Evolutionary conservation across 345 rosid genomes (phyloP), one percentile per base, ranked within the genome.

Genomic region (Linum tenue): DNA sequence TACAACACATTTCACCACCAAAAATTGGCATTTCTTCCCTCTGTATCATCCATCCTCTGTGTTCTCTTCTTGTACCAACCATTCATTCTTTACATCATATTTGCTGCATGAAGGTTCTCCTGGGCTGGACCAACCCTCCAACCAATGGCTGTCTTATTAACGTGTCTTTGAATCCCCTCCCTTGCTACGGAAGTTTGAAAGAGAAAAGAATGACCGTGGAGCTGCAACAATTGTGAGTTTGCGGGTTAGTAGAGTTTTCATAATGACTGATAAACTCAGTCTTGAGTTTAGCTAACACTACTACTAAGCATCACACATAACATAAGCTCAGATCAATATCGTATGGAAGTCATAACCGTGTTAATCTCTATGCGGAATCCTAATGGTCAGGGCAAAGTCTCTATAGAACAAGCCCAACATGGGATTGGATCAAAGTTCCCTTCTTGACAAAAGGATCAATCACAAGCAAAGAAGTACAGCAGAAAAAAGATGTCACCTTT

Each of bases 121-220:
- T 7, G 6, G 50, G 50, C 50, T 11, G 50, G 10, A 43, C 50
- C 50, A 5, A 43, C 6, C 50, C 71, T 62, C 66, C 62, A 17
- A 69, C 60, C 41, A 37, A 63, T 36, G 35, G 8, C 38, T 22
- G 11, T 9, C 62, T 56, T 35, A 39, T 74, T 72, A 86, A 65
- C 86, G 74, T 56, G 78, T 83, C 83, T 81, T 84, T 1, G 83
- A 74, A 56, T 89, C 94, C 75, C 84, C 82, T 71, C 84, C 99
- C 81, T 91, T 95, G 96, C 96, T 87, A 69, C 95, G 85, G 77
- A 95, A 95, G 15, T 85, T 41, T n/a, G 98, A 91, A 39, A 95
- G 91, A 31, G 99, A 95, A 81, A 95, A 95, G 79, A 95, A 91
- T 22, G 96, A 91, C 63, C 90, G 78, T 40, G 99, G 95, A 67